A percentile compares a stretch with the other conserved stretches of the same genome.
Conservation (phyloP, 2,329 filamentous ascomycete genomes). For the Pyrenochaeta sp. region DNA sequence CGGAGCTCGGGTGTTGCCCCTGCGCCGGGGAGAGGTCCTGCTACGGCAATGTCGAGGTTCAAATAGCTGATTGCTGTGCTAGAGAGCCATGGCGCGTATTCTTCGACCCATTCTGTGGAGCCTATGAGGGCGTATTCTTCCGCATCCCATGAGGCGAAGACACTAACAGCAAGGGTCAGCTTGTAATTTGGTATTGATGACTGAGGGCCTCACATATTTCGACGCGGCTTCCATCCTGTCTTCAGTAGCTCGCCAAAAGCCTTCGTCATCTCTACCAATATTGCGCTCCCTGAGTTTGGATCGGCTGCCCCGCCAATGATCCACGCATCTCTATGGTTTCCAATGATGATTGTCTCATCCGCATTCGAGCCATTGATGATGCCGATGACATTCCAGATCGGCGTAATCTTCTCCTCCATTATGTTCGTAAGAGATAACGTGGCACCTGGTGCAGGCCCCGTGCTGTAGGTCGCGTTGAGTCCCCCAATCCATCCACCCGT, state of each 20-base stretch:
- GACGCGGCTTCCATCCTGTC: conserved; percentile 59
- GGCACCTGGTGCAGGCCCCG: conserved; percentile 61
- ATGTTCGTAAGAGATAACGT: conserved; percentile 63
- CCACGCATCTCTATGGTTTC: conserved; percentile 64
- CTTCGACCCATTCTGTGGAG: conserved; percentile 59
- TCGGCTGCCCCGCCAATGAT: conserved; percentile 62
- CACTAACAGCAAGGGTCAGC: conserved; percentile 53
- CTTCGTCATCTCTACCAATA: conserved; percentile 59
- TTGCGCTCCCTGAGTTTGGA: conserved; percentile 60
- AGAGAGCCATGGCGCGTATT: conserved; percentile 57
- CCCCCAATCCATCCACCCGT: conserved; percentile 47
- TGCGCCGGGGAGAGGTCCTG: conserved; percentile 44
- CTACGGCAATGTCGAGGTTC: conserved; percentile 56
- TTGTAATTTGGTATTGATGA: not conserved
- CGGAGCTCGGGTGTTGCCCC: conserved; percentile 43
- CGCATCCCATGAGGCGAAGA: conserved; percentile 54
- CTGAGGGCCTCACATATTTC: conserved; percentile 10
- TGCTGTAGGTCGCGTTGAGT: conserved; percentile 40
- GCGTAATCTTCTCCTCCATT: conserved; percentile 79
- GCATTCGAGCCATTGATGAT: conserved; percentile 71
- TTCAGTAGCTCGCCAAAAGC: conserved; percentile 58
- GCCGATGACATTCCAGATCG: conserved; percentile 76
- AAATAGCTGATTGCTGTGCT: conserved; percentile 56
- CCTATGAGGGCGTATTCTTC: conserved; percentile 51
- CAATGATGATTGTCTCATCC: conserved; percentile 62